Evolutionary conservation across 1,139 yeast species (phyloP), one percentile per base, ranked within the genome.

Genomic region (Diutina scorzettiae): DNA sequence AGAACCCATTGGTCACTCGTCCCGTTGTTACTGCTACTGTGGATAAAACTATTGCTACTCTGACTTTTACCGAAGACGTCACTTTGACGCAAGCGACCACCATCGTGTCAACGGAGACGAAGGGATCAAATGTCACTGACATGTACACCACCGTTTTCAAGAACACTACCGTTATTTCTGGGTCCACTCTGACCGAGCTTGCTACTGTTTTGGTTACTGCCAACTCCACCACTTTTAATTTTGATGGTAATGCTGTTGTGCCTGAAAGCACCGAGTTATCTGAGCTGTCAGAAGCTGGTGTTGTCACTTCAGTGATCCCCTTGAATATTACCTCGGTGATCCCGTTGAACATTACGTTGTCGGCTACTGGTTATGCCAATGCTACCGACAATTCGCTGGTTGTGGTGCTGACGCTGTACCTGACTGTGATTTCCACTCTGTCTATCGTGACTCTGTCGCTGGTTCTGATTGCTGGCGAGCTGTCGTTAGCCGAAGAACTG

Each of bases 1-100:
- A 50, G 24, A 51, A 63, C 43, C 69, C 69, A 5, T 55, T 62
- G 41, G 48, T 52, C 11, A 54, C 65, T 5, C 51, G 54, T 9
- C 42, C 57, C 5, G 57, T 53, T 2, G 48, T 49, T 9, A 45
- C 53, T 2, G 45, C 47, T 28, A 33, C 50, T 7, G 45, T 50
- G 42, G n/a, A 40, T 17, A 21, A 43, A 8, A 43, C 51, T 12
- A 48, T 53, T 40, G 40, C 39, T 14, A 34, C 39, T 16, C 19
- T n/a, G 11, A 34, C 39, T 6, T 34, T 23, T 12, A 23, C 39
- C n/a, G 25, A 34, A 23, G 28, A 34, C 14, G 39, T 34, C 11
- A 34, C 39, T n/a, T 17, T 34, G 14, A 45, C 19, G 41, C 3
- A 19, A 21, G 24, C 32, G 5, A 29, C 32, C 11, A 16, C 37